Evolutionary conservation across 208 protist genomes (phyloP), one percentile per base, ranked within the genome.

Genomic region (Acanthamoeba healyi): DNA sequence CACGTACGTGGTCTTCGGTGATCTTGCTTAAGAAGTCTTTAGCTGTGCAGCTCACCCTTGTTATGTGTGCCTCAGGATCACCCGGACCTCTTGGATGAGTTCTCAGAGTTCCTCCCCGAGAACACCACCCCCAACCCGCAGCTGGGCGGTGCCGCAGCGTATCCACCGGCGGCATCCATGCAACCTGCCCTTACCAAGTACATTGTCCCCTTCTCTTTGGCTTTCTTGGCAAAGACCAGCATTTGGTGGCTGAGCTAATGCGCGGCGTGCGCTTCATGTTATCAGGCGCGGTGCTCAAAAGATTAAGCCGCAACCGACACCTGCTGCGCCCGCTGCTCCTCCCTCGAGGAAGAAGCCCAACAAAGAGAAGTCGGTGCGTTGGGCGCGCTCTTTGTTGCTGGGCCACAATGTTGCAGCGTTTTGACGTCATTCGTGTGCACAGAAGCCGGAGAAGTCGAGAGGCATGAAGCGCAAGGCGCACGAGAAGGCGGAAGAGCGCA

Each of bases 71-170:
- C 24, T 29, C n/a, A 63, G 26, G 58, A 92, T 1, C 97, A 98
- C 46, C 42, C 46, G 24, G 97, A 98, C 89, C 86, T 98, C 14
- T 95, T 98, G 9, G 54, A 94, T 2, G 98, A 98, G 88, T 98
- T 98, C 91, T 93, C 63, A 19, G 95, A 97, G 87, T 98, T 98
- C 86, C 94, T 98, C 14, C 98, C 98, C 19, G 96, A 96, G 40
- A 72, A 93, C 65, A 72, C 38, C 38, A 79, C 29, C 1, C 84
- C 84, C 38, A 70, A 86, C 42, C 77, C 77, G 24, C 77, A 70
- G 42, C 56, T 72, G 15, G 84, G 56, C 22, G 58, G 38, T 15
- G 24, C 15, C 19, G 84, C 81, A 5, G n/a, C 56, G 10, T 38
- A 29, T 54, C 12, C 32, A 49, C 29, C 26, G 26, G n/a, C 84